Base-by-base conservation (phyloP, 2,329 filamentous ascomycete species). In the Pseudogymnoascus sp. region DNA sequence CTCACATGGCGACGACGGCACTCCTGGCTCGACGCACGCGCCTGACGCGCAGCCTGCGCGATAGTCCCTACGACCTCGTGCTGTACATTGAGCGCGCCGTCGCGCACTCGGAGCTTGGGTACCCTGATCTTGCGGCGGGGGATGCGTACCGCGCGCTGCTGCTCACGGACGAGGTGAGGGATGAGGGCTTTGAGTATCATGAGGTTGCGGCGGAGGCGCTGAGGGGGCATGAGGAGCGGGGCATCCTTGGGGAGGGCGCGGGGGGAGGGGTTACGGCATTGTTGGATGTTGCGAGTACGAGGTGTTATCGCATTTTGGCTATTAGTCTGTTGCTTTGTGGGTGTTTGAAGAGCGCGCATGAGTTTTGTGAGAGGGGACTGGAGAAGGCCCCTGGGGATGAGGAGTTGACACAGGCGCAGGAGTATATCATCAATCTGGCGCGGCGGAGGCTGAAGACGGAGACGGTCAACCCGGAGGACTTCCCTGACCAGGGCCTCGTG, bases 141-240 rank as follows among this genome's bases (percentile, higher is more conserved):
- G 93, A 97, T 79, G 91, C 92, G 4, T 98, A 98, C 74, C 88
- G 90, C 63, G 92, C 93, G 1, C 81, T 98, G n/a, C 83, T 96
- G 3, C 79, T 99, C 57, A 84, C 90, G 14, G 93, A 98, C 72
- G 91, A 95, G 68, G 83, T 92, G 37, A 77, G 82, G 67, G 88
- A 95, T 64, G 90, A 93, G 67, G 84, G 85, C 41, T 93, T 90
- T 69, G 92, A 97, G 75, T 96, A 92, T 71, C 88, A 95, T 73
- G 86, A 92, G 14, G 78, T 84, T 69, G 87, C 88, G 7, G 69
- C 81, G 6, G 82, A 84, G 28, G 65, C 71, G 4, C 63, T 75
- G 36, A 61, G 65, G 19, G 34, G 51, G 7, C 65, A 64, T 39
- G 39, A 39, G 23, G 31, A 54, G n/a, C 61, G 63, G 37, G 60